Evolutionary conservation across 169 alveolate species (phyloP).

Genomic region (Cyclospora cayetanensis): DNA sequence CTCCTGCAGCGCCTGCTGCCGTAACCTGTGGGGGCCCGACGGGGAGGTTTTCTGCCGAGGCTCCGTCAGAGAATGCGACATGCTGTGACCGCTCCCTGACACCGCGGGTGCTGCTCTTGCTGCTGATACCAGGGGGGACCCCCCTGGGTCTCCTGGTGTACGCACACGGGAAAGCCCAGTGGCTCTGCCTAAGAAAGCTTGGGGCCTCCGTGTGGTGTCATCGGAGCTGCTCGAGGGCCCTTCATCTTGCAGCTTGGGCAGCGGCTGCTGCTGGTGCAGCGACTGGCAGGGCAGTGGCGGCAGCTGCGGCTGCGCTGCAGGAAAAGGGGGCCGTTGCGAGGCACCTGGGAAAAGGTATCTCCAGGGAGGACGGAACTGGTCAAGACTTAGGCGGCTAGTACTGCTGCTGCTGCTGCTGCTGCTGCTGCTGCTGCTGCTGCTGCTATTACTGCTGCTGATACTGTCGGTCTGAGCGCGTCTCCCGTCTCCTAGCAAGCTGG

Average conservation of each 20-base stretch:
- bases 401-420: not conserved
- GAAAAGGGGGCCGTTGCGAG: not conserved
- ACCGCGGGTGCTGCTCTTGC: not conserved
- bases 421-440: slow-evolving; percentile 13
- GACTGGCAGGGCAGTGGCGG: not conserved
- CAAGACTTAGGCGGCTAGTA: not conserved
- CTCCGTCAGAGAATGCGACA: not conserved
- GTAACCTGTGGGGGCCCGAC: not conserved
- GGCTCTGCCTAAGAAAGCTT: no score
- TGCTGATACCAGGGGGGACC: no score
- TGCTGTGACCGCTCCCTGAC: not conserved
- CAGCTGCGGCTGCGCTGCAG: slow-evolving; percentile 8
- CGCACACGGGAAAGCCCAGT: no score
- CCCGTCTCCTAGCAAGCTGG: not conserved
- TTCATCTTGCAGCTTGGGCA: no score
- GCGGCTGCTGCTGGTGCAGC: slow-evolving; percentile 37
- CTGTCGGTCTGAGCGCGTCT: not conserved
- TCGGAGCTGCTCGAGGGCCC: no score
- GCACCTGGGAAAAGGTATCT: not conserved
- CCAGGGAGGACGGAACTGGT: not conserved
- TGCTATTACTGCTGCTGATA: not conserved
- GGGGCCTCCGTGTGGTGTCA: no score
- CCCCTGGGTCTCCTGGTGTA: no score
- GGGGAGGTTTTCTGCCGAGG: not conserved
- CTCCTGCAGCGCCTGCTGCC: slow-evolving; percentile 49